Evolutionary conservation across 192 early-diverging fungal species (phyloP), one percentile per base, ranked within the genome.

Genomic region (Coemansia furcata): DNA sequence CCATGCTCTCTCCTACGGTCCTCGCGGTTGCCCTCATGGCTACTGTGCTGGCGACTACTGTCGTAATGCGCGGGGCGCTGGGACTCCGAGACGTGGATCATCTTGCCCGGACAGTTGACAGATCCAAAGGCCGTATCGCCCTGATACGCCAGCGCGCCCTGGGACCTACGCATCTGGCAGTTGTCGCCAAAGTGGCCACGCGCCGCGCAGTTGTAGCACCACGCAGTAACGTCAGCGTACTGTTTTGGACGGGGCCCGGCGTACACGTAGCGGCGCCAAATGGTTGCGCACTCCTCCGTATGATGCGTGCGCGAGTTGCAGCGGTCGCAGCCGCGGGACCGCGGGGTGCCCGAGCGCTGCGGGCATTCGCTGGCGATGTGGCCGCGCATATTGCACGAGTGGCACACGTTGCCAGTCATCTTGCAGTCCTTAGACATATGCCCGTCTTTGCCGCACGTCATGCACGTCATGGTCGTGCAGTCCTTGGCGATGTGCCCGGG

Each of bases 221-320:
- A 81, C 3, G 78, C 59, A 54, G 30, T 44, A 10, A 81, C 78
- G 17, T 55, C 52, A 19, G 65, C 54, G 67, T 75, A 75, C 36
- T 71, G 23, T 12, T 46, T 42, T 36, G 63, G 62, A 0, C 42
- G 66, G 17, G 52, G 61, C 7, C 33, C 39, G 11, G 60, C 21
- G 40, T 80, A 80, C 29, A 69, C 69, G 50, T 81, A 81, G n/a
- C 63, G 62, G 64, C 78, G 78, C 78, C 78, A 81, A 37, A 81
- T 76, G 17, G 66, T 72, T 39, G 73, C 32, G 50, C 78, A 81
- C 55, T 81, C 78, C 32, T 81, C 78, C 6, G 78, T 65, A 17
- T 81, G 78, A 38, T 81, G 78, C 26, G 38, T 60, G 35, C 60
- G 66, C 32, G 62, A 38, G 3, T 21, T 33, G 36, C 78, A 81